phyloP scores from a whole-genome alignment of 2,329 filamentous ascomycete genomes.

The Curvularia sp. region DNA sequence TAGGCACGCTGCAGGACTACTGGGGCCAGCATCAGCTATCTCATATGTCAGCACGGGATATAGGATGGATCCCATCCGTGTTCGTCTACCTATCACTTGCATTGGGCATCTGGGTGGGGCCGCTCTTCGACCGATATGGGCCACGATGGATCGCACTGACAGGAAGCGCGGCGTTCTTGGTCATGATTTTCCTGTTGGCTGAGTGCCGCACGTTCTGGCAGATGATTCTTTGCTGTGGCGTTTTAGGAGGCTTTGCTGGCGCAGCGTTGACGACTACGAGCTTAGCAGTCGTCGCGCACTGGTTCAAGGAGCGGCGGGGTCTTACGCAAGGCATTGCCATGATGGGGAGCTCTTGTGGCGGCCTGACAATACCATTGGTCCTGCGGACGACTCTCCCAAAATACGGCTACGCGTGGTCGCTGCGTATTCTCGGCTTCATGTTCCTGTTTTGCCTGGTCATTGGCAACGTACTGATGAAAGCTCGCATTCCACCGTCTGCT shows the following conservation, averaged over 20 bases:
- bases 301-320: slow-evolving; percentile 50
- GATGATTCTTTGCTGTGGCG: slow-evolving; percentile 51
- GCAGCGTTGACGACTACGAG: slow-evolving; percentile 51
- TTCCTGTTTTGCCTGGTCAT: slow-evolving; percentile 43
- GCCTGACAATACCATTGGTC: slow-evolving; percentile 49
- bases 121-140: slow-evolving; percentile 64
- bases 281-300: slow-evolving; percentile 49
- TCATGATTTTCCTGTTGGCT: slow-evolving; percentile 45
- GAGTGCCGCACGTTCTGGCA: slow-evolving; percentile 53
- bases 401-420: slow-evolving; percentile 50
- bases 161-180: slow-evolving; percentile 37
- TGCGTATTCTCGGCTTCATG: slow-evolving; percentile 52
- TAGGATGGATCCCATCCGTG: slow-evolving; percentile 92
- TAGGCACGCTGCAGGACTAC: slow-evolving; percentile 82
- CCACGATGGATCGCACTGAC: slow-evolving; percentile 45
- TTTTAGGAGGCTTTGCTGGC: slow-evolving; percentile 51
- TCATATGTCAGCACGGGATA: slow-evolving; percentile 64
- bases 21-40: slow-evolving; percentile 74
- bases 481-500: slow-evolving; percentile 41
- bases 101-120: slow-evolving; percentile 82
- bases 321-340: slow-evolving; percentile 52
- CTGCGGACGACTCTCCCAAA: slow-evolving; percentile 42
- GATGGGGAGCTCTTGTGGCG: slow-evolving; percentile 47
- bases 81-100: slow-evolving; percentile 85
- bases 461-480: slow-evolving; percentile 47